phyloP scores from a whole-genome alignment of 2,329 filamentous ascomycete genomes.

The Calonectria hawksworthii region DNA sequence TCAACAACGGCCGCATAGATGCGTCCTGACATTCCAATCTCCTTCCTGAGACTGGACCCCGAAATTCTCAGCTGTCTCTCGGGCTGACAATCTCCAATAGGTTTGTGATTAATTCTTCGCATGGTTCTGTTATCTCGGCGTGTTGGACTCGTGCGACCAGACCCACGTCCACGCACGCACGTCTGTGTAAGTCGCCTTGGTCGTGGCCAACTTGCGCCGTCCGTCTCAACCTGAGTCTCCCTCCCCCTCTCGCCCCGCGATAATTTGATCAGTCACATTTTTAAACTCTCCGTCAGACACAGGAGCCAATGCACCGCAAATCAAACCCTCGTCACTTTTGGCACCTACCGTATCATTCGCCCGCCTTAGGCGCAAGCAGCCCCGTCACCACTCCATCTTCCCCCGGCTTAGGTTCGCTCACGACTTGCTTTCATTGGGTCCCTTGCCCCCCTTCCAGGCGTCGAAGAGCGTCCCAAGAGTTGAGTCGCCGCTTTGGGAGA shows the following conservation, averaged over 20 bases:
- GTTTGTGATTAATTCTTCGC: not conserved
- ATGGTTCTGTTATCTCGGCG: not conserved
- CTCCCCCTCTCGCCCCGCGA: slow-evolving; percentile 1
- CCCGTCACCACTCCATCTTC: slow-evolving; percentile 1
- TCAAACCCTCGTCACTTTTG: slow-evolving; percentile 19
- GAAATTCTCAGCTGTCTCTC: not conserved
- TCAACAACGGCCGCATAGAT: not conserved
- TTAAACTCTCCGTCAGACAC: not conserved
- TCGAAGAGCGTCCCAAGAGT: slow-evolving; percentile 4
- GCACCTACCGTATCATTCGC: not conserved
- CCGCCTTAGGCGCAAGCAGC: slow-evolving; percentile 17
- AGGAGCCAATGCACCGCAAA: slow-evolving; percentile 23
- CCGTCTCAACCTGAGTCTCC: slow-evolving; percentile 10
- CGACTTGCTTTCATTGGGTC: not conserved
- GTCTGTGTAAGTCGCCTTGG: slow-evolving; percentile 4
- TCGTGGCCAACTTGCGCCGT: not conserved
- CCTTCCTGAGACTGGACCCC: not conserved
- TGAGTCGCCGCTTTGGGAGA: slow-evolving; percentile 4
- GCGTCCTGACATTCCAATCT: not conserved
- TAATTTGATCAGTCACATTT: slow-evolving; percentile 21
- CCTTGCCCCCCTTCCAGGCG: not conserved
- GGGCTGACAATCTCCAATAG: not conserved
- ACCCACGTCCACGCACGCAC: not conserved
- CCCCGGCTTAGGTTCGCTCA: not conserved
- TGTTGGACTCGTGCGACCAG: not conserved